Evolutionary conservation across 2,329 filamentous ascomycete species (phyloP).

Genomic region (Fonsecaea pugnacius): DNA sequence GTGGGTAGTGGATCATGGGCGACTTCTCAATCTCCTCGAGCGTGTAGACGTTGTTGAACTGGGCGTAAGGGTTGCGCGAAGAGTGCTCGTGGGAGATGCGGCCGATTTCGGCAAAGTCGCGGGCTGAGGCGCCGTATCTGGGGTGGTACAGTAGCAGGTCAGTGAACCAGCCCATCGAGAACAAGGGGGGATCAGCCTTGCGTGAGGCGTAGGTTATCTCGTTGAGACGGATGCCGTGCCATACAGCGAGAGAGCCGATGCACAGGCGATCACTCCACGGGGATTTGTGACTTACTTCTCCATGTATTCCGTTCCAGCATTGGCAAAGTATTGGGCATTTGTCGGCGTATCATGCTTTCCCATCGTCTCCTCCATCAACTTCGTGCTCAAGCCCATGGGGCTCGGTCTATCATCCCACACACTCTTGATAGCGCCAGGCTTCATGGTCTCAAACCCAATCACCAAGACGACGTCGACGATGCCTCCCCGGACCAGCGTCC

Average conservation of each 20-base stretch:
- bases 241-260: background rate
- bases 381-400: conserved; percentile 71
- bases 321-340: conserved; percentile 92
- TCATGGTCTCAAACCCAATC: conserved; percentile 98
- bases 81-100: conserved; percentile 92
- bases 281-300: conserved; percentile 67
- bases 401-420: conserved; percentile 85
- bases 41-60: conserved; percentile 91
- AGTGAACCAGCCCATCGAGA: conserved; percentile 14
- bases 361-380: conserved; percentile 81
- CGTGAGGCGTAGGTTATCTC: background rate
- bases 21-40: conserved; percentile 78
- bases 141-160: conserved; percentile 6
- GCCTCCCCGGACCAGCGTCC: conserved; percentile 77
- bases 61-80: conserved; percentile 92
- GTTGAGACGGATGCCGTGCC: background rate
- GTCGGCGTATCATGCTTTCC: conserved; percentile 80
- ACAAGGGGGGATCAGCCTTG: background rate
- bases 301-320: conserved; percentile 91
- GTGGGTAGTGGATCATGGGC: conserved; percentile 78
- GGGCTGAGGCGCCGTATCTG: conserved; percentile 77
- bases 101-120: conserved; percentile 94
- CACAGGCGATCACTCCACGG: background rate
- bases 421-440: conserved; percentile 77
- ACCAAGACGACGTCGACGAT: conserved; percentile 87